Evolutionary conservation across 2,329 filamentous ascomycete genomes (phyloP), one percentile per base, ranked within the genome.

Genomic region (Talaromyces sp.): DNA sequence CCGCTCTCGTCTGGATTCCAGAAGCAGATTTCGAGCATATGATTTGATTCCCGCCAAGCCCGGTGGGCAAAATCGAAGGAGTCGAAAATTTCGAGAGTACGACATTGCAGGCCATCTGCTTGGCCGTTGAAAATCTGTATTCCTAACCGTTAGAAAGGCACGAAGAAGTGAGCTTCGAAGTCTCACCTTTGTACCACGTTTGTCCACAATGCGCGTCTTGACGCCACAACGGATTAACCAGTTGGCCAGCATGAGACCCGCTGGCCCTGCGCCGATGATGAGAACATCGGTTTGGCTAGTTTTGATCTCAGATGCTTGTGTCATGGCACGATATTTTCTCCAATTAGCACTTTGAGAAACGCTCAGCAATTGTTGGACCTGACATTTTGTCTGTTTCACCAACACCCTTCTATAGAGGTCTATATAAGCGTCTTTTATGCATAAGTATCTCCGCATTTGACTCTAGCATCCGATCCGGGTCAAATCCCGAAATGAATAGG

Each of bases 81-180:
- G 69, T 92, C 88, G 63, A 92, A 85, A n/a, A 92, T 90, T 73
- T 92, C 88, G 1, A 91, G 79, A 0, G 87, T 90, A 1, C 88
- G 85, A 67, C 84, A 85, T 75, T 90, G 87, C 2, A 89, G 78
- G 1, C 85, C 85, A 68, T 84, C 83, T 1, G 82, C 82, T 68
- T 83, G 81, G 22, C 77, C 76, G n/a, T 72, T 57, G 54, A 57
- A 57, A n/a, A 57, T 57, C 24, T 35, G 13, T 59, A 31, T 52
- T 31, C 3, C 1, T 9, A n/a, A 2, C n/a, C 6, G 16, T 52
- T 11, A 52, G 48, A 52, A 31, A n/a, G 2, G 48, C 7, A 16
- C 6, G 48, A 11, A n/a, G 24, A 33, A 2, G 2, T 10, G 1
- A 50, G 9, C 7, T 8, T n/a, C 4, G 3, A 0, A 86, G 89